These are phyloP conservation scores for Saturnispora zaruensis DNA, from an alignment of 805 yeast genomes.

Conservation along the genomic window DNA sequence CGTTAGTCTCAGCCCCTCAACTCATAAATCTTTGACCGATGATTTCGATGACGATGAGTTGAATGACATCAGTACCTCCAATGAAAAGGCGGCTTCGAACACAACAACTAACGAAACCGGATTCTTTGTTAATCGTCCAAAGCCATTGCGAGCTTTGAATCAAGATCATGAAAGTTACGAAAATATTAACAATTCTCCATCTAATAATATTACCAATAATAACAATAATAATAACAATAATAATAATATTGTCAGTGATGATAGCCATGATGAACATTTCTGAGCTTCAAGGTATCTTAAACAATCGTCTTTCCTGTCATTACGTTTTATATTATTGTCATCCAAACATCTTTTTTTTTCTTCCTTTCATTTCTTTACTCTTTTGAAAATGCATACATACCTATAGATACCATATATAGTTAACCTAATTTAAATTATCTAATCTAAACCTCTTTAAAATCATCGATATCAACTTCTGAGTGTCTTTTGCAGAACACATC, in stretches of 20 bases:
- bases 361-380: background rate
- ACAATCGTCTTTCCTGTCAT: background rate
- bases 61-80: conserved; percentile 12
- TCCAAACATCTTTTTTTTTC: background rate
- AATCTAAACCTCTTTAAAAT: no score
- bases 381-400: background rate
- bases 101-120: conserved; percentile 20
- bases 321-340: background rate
- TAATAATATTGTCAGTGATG: background rate
- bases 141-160: conserved; percentile 20
- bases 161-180: background rate
- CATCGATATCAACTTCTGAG: background rate
- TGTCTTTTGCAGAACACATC: background rate
- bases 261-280: background rate
- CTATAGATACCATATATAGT: background rate
- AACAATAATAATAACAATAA: no score
- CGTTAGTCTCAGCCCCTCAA: conserved; percentile 24
- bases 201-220: no score
- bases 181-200: background rate
- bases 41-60: conserved; percentile 15
- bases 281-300: background rate
- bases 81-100: background rate
- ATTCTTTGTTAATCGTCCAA: conserved; percentile 26
- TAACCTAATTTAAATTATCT: background rate
- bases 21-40: conserved; percentile 13